phyloP scores from a whole-genome alignment of 1,284 basidiomycete genomes.

The Ceratobasidium sp. region DNA sequence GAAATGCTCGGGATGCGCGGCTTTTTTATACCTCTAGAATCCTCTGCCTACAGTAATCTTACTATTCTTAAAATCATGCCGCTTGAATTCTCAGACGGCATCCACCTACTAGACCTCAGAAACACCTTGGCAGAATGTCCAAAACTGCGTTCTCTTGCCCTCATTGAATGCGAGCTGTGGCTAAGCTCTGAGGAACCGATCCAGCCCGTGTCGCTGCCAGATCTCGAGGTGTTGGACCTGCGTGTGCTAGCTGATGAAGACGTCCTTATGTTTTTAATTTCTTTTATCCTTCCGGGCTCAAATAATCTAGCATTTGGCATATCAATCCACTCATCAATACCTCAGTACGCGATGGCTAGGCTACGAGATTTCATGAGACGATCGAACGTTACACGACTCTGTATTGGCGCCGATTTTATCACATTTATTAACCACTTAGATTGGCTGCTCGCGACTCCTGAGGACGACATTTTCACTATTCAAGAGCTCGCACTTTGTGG shows the following conservation, averaged over 20 bases:
- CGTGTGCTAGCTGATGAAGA: not conserved
- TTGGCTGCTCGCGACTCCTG: not conserved
- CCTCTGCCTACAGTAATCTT: not conserved
- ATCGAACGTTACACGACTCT: not conserved
- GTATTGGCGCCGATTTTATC: too few relatives aligned
- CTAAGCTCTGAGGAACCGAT: not conserved
- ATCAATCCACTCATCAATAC: not conserved
- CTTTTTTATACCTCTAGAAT: too few relatives aligned
- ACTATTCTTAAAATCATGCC: not conserved
- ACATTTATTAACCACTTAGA: too few relatives aligned
- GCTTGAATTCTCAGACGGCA: too few relatives aligned
- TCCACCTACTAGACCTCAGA: not conserved
- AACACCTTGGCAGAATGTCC: not conserved
- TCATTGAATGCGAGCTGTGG: not conserved
- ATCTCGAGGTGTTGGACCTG: slow-evolving; percentile 2
- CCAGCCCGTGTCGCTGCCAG: not conserved
- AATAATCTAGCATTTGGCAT: not conserved
- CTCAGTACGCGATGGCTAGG: too few relatives aligned
- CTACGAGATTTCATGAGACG: not conserved
- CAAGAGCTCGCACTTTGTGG: not conserved
- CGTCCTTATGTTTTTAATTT: not conserved
- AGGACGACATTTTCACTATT: too few relatives aligned
- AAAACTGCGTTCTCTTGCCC: not conserved
- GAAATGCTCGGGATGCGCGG: not conserved
- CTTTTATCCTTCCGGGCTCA: not conserved